Evolutionary conservation across 1,139 yeast genomes (phyloP).

Genomic region (Pichia sp.): DNA sequence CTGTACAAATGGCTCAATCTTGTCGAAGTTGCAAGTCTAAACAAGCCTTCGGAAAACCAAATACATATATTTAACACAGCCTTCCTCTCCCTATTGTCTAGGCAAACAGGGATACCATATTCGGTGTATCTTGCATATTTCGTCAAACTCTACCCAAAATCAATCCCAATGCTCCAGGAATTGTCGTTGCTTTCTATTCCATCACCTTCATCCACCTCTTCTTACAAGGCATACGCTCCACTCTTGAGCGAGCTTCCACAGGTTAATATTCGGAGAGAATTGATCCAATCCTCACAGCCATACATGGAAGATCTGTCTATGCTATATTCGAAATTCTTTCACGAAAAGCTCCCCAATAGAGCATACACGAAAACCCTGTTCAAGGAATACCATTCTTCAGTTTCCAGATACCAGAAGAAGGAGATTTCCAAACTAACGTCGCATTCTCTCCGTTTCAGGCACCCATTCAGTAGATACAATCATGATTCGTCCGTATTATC

Average conservation of each 20-base stretch:
- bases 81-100: slow-evolving; percentile 9
- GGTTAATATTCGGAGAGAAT: slow-evolving; percentile 11
- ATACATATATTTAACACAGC: slow-evolving; percentile 10
- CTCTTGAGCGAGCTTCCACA: slow-evolving; percentile 5
- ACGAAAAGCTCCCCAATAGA: slow-evolving; percentile 4
- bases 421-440: not conserved
- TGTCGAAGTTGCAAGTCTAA: not conserved
- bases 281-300: slow-evolving; percentile 9
- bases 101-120: slow-evolving; percentile 9
- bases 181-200: slow-evolving; percentile 5
- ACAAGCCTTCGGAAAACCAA: slow-evolving; percentile 2
- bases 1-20: slow-evolving; percentile 6
- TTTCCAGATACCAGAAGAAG: slow-evolving; percentile 2
- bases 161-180: slow-evolving; percentile 5
- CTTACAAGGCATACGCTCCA: not conserved
- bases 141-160: slow-evolving; percentile 13
- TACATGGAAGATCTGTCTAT: slow-evolving; percentile 11
- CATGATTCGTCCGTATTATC: slow-evolving; percentile 22
- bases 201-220: not conserved
- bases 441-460: slow-evolving; percentile 2
- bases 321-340: slow-evolving; percentile 12
- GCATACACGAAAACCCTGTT: slow-evolving; percentile 4
- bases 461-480: slow-evolving; percentile 20
- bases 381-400: slow-evolving; percentile 3
- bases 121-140: slow-evolving; percentile 11